Evolutionary conservation across 116 monocot genomes (phyloP).

Genomic region (Iris pallida): DNA sequence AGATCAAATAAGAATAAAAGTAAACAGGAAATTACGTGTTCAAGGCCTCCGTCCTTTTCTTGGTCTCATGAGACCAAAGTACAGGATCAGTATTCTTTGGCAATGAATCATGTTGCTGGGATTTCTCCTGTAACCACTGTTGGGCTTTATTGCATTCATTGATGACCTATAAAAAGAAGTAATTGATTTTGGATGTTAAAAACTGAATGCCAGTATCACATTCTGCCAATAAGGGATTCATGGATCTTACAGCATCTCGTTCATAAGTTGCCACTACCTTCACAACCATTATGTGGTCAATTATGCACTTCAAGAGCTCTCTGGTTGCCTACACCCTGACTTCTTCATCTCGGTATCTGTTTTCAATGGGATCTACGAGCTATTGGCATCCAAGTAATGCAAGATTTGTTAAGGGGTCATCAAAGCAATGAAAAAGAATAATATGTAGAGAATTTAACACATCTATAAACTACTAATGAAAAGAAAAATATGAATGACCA

Average conservation of each 20-base stretch:
- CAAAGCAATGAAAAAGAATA: no score
- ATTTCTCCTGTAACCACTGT: conserved; percentile 48
- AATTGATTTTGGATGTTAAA: no score
- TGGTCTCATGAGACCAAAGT: conserved; percentile 54
- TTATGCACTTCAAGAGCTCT: conserved; percentile 59
- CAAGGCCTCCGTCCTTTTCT: conserved; percentile 28
- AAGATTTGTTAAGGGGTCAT: no score
- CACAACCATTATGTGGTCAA: conserved; percentile 39
- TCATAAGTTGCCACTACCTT: conserved; percentile 26
- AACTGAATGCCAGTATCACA: no score
- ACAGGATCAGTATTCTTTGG: conserved; percentile 42
- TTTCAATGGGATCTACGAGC: conserved; percentile 81
- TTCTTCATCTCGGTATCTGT: conserved; percentile 63
- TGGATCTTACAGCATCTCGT: conserved; percentile 45
- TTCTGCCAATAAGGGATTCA: neutral
- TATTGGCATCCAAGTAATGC: conserved; percentile 18
- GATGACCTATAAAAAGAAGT: conserved; percentile 26
- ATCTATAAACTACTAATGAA: no score
- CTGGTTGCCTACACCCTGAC: conserved; percentile 48
- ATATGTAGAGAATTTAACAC: no score
- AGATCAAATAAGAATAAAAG: neutral
- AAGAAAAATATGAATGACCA: no score
- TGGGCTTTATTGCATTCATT: conserved; percentile 49
- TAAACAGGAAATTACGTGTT: conserved; percentile 20
- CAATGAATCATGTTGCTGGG: conserved; percentile 39